Percentiles rank a stretch among this genome's conserved stretches.
Conservation (phyloP, 192 early-diverging fungal genomes). For the Coemansia reversa region DNA sequence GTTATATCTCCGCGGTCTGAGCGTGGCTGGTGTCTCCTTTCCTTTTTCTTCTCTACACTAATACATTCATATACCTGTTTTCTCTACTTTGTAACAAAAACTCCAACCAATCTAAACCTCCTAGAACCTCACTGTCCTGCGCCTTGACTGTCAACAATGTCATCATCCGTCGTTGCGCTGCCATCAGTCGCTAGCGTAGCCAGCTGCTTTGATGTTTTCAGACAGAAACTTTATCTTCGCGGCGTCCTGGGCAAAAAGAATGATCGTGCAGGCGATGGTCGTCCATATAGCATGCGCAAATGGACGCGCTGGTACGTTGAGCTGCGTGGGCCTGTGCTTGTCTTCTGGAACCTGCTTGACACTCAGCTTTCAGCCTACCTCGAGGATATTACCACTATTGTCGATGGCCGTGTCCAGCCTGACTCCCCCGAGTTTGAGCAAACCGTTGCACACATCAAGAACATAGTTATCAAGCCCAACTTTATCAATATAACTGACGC, state of each 20-base stretch:
- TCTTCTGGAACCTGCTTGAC: slow-evolving; percentile 61
- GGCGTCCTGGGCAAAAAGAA: slow-evolving; percentile 75
- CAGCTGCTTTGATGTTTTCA: slow-evolving; percentile 62
- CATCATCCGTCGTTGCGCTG: slow-evolving; percentile 22
- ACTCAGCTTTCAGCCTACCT: slow-evolving; percentile 53
- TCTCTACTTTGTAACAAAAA: background rate
- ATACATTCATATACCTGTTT: slow-evolving; percentile 3
- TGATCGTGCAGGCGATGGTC: slow-evolving; percentile 61
- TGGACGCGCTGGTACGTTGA: slow-evolving; percentile 77
- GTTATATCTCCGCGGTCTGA: background rate
- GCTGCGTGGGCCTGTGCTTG: slow-evolving; percentile 65
- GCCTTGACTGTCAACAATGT: slow-evolving; percentile 16
- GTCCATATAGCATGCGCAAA: slow-evolving; percentile 58
- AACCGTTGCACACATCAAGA: slow-evolving; percentile 52
- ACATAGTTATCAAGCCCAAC: slow-evolving; percentile 57
- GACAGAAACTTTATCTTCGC: slow-evolving; percentile 67
- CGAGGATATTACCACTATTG: slow-evolving; percentile 53
- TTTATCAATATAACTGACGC: slow-evolving; percentile 79
- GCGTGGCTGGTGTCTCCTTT: background rate
- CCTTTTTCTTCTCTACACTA: background rate
- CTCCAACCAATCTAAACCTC: slow-evolving; percentile 1
- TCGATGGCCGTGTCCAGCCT: slow-evolving; percentile 43
- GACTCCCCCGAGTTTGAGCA: slow-evolving; percentile 52
- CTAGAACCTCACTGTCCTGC: background rate
- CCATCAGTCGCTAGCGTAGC: slow-evolving; percentile 42